Evolutionary conservation across 2,329 filamentous ascomycete genomes (phyloP).

Genomic region (Graphilbum sp.): DNA sequence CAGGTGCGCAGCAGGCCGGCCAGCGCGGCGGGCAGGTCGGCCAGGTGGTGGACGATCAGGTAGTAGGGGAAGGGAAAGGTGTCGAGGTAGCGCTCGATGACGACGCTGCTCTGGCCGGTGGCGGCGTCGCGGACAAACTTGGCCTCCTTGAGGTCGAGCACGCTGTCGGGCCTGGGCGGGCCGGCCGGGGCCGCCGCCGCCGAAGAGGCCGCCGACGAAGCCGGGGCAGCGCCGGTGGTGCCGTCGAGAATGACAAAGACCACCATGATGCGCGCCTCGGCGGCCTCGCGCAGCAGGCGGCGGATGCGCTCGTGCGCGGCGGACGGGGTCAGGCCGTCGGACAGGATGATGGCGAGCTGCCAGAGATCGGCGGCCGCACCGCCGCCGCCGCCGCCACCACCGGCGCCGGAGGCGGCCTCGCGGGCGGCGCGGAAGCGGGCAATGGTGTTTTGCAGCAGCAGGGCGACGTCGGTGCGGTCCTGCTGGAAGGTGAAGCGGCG

Average conservation of each 20-base stretch:
- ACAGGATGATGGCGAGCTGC: constrained; percentile 88
- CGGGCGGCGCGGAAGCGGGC: constrained; percentile 68
- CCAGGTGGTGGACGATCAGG: constrained; percentile 79
- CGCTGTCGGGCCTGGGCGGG: constrained; percentile 40
- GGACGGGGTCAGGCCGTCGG: constrained; percentile 78
- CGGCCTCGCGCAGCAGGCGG: constrained; percentile 67
- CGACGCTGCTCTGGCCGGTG: constrained; percentile 46
- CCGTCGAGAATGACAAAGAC: constrained; percentile 94
- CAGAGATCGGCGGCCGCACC: constrained; percentile 54
- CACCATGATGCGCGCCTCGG: constrained; percentile 91
- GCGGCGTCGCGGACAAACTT: constrained; percentile 53
- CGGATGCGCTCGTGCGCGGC: constrained; percentile 68
- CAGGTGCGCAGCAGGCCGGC: constrained; percentile 83
- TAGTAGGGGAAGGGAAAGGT: constrained; percentile 97
- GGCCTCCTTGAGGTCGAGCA: constrained; percentile 78
- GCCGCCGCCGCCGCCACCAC: no score
- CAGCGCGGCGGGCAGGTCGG: constrained; percentile 77
- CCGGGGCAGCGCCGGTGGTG: neutral
- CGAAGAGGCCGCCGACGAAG: constrained; percentile 12
- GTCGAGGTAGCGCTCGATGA: constrained; percentile 83
- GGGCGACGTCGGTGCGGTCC: constrained; percentile 68
- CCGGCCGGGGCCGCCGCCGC: constrained; percentile 3
- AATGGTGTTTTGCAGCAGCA: constrained; percentile 62
- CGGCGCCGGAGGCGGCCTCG: constrained; percentile 28
- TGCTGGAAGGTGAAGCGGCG: constrained; percentile 75